phyloP scores from a whole-genome alignment of 495 filamentous ascomycete genomes.

The Aspergillus affinis region DNA sequence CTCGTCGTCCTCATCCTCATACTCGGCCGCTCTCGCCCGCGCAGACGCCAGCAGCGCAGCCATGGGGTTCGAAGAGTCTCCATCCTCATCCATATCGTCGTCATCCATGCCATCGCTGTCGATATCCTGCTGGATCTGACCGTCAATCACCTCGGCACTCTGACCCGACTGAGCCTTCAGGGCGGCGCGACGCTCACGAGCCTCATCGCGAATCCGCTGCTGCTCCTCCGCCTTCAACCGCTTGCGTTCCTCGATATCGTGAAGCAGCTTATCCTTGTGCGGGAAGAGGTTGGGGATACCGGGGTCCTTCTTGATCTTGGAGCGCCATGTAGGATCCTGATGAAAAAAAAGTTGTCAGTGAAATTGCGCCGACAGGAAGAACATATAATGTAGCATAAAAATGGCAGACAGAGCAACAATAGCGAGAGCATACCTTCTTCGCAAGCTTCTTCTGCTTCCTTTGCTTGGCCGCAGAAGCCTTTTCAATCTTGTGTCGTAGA shows the following conservation, averaged over 20 bases:
- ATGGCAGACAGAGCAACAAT: background rate
- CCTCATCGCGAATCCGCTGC: constrained; percentile 64
- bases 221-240: constrained; percentile 77
- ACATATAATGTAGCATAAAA: constrained; percentile 6
- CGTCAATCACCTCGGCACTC: constrained; percentile 34
- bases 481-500: constrained; percentile 92
- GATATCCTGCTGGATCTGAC: constrained; percentile 35
- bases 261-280: constrained; percentile 91
- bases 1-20: constrained; percentile 59
- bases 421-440: constrained; percentile 60
- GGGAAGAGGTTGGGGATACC: constrained; percentile 97
- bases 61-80: constrained; percentile 80
- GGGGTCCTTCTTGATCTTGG: constrained; percentile 91
- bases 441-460: constrained; percentile 82
- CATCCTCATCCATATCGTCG: constrained; percentile 54
- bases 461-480: constrained; percentile 87
- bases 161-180: constrained; percentile 42
- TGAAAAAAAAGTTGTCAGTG: constrained; percentile 23
- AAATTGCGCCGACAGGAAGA: background rate
- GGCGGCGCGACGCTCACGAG: constrained; percentile 59
- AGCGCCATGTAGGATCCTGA: constrained; percentile 90
- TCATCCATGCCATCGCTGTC: constrained; percentile 50
- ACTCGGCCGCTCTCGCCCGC: constrained; percentile 78
- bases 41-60: constrained; percentile 92
- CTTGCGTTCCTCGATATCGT: constrained; percentile 89